Evolutionary conservation across 139 green algal species (phyloP), one percentile per base, ranked within the genome.

Genomic region (Chlorella sp.): DNA sequence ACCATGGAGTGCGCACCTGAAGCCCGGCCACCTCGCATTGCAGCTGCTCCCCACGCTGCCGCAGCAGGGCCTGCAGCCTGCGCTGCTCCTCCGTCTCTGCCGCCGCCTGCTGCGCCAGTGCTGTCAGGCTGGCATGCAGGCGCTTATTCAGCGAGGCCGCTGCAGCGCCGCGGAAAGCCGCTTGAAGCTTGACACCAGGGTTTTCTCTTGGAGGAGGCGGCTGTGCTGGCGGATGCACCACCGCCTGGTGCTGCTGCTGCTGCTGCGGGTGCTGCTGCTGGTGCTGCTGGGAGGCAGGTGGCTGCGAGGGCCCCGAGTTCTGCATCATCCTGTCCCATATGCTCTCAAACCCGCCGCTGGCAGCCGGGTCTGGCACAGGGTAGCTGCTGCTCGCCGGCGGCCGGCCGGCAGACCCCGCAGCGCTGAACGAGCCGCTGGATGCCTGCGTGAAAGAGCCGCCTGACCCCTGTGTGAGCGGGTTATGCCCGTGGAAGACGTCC

Each of bases 51-150:
- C 85, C 71, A 2, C 93, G 91, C 69, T 91, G 84, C 34, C 40
- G 77, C 42, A 96, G 93, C 91, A 91, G 76, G 1, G 89, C 82
- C 88, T 96, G 95, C 82, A 90, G 81, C 30, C 94, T 91, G 37
- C 95, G 81, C 90, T 95, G 89, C 37, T 64, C 39, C 64, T 94
- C 91, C 34, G 92, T 92, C 68, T 96, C 93, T 37, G 88, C 86
- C 19, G 89, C 81, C 26, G 89, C 94, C 26, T 88, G 78, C 11
- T 71, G 37, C 36, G 88, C 91, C 22, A 86, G 83, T 2, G 91
- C 85, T 34, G 91, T 69, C 28, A 95, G 79, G 42, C 87, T 92
- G 39, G 84, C 85, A 26, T 92, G 88, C 89, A 96, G 83, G 18
- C 93, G 89, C 37, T 69, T 81, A 34, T 81, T 90, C 53, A 96